Conservation (phyloP, 805 yeast species). For the Wickerhamiella cacticola region DNA sequence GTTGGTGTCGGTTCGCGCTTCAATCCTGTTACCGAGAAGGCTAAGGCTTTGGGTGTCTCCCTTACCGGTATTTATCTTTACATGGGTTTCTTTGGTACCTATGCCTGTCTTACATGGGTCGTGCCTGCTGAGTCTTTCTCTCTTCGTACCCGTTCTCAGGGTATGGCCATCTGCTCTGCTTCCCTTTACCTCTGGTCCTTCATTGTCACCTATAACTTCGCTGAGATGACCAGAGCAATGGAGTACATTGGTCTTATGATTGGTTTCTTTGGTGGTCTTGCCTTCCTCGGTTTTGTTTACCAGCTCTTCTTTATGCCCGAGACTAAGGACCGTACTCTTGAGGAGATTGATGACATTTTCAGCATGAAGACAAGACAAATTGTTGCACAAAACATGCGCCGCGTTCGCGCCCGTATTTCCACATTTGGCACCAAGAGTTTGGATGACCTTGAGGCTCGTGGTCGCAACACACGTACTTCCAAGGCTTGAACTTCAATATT, state of each 20-base stretch:
- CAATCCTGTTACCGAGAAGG: conserved; percentile 30
- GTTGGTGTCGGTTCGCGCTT: conserved; percentile 40
- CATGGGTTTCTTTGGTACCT: conserved; percentile 55
- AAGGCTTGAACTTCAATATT: neutral
- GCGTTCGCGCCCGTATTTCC: conserved; percentile 10
- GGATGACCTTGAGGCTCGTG: conserved; percentile 7
- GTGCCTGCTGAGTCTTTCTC: conserved; percentile 55
- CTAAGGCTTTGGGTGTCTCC: conserved; percentile 48
- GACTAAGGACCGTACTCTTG: conserved; percentile 58
- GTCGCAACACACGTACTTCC: neutral
- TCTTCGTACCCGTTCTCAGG: conserved; percentile 46
- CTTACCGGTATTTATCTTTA: conserved; percentile 51
- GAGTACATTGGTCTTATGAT: conserved; percentile 50
- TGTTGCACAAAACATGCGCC: conserved; percentile 18
- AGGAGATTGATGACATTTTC: conserved; percentile 57
- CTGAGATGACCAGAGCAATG: conserved; percentile 43
- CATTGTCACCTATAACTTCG: conserved; percentile 53
- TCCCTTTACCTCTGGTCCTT: conserved; percentile 50
- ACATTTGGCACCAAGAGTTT: conserved; percentile 9
- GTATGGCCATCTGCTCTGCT: conserved; percentile 48
- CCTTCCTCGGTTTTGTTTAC: conserved; percentile 38
- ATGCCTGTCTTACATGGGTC: conserved; percentile 58
- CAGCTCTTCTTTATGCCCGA: conserved; percentile 49
- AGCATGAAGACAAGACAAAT: conserved; percentile 35
- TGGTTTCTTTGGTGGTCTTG: conserved; percentile 60